Percentiles rank a stretch among this genome's conserved stretches.
Conservation (phyloP, 2,329 filamentous ascomycete species). For the Penicillium glabrum region DNA sequence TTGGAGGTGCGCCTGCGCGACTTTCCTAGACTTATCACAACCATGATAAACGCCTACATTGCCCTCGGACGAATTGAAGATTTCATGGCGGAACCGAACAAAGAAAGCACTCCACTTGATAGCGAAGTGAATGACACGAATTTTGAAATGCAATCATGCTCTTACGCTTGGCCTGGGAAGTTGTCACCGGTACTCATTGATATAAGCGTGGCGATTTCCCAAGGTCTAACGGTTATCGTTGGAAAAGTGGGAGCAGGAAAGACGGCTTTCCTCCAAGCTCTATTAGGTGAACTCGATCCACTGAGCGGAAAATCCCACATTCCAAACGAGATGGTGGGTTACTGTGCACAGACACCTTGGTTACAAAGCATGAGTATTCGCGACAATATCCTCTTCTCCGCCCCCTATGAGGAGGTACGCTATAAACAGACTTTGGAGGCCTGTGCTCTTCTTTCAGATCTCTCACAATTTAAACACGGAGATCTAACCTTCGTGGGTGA, state of each 20-base stretch:
- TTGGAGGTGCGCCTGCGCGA: conserved; percentile 72
- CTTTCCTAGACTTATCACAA: conserved; percentile 72
- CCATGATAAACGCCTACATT: conserved; percentile 77
- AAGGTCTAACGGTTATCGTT: conserved; percentile 60
- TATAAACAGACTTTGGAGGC: conserved; percentile 69
- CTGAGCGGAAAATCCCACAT: conserved; percentile 51
- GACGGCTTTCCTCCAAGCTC: conserved; percentile 59
- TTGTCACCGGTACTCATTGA: conserved; percentile 55
- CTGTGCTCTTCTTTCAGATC: conserved; percentile 62
- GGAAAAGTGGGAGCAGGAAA: conserved; percentile 67
- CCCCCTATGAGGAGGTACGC: conserved; percentile 65
- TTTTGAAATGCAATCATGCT: conserved; percentile 58
- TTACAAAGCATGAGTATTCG: conserved; percentile 69
- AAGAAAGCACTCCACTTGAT: conserved; percentile 60
- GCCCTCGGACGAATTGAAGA: conserved; percentile 77
- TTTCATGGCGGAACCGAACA: conserved; percentile 85
- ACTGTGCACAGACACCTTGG: conserved; percentile 67
- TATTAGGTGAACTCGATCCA: conserved; percentile 61
- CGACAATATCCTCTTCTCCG: conserved; percentile 66
- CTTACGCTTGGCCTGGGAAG: conserved; percentile 77
- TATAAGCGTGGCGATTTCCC: conserved; percentile 55
- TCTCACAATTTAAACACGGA: conserved; percentile 63
- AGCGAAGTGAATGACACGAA: conserved; percentile 28
- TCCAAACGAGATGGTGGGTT: conserved; percentile 59
- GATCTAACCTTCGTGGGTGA: conserved; percentile 63